Conservation (phyloP, 306 rosid genomes). For the Arachis hypogaea region DNA sequence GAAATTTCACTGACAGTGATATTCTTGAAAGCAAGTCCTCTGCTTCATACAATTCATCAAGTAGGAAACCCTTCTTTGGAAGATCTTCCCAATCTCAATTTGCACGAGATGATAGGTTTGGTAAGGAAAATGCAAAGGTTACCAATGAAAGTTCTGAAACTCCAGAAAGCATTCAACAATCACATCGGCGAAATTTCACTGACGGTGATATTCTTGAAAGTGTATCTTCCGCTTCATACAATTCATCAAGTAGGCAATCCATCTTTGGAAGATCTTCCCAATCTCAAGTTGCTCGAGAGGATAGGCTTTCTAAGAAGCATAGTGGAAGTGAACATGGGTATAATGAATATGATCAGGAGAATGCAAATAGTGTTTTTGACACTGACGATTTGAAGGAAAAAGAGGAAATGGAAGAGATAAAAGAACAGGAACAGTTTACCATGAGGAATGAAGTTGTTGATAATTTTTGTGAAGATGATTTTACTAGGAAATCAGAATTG, state of each 20-base stretch:
- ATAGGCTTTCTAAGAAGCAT: conserved; percentile 37
- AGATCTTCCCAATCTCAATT: conserved; percentile 31
- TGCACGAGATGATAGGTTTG: not conserved
- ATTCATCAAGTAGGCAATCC: conserved; percentile 40
- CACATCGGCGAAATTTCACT: conserved; percentile 24
- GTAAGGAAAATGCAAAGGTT: conserved; percentile 39
- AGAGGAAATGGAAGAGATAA: conserved; percentile 38
- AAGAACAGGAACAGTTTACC: conserved; percentile 34
- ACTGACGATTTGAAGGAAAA: conserved; percentile 35
- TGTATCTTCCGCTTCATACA: conserved; percentile 40
- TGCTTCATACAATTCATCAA: no score
- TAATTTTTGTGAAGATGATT: conserved; percentile 45
- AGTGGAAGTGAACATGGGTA: conserved; percentile 33
- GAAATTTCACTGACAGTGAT: no score
- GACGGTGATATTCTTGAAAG: conserved; percentile 33
- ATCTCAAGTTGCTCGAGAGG: conserved; percentile 43
- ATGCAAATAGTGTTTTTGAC: conserved; percentile 31
- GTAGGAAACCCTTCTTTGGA: conserved; percentile 16
- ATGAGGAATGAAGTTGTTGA: conserved; percentile 35
- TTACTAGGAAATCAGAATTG: conserved; percentile 40
- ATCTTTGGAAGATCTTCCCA: conserved; percentile 41
- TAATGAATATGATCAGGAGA: conserved; percentile 27
- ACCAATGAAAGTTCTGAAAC: conserved; percentile 40
- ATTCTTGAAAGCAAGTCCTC: no score
- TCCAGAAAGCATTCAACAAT: conserved; percentile 46